Conservation (phyloP, 73 alveolate species). For the Paramecium sonneborni region DNA sequence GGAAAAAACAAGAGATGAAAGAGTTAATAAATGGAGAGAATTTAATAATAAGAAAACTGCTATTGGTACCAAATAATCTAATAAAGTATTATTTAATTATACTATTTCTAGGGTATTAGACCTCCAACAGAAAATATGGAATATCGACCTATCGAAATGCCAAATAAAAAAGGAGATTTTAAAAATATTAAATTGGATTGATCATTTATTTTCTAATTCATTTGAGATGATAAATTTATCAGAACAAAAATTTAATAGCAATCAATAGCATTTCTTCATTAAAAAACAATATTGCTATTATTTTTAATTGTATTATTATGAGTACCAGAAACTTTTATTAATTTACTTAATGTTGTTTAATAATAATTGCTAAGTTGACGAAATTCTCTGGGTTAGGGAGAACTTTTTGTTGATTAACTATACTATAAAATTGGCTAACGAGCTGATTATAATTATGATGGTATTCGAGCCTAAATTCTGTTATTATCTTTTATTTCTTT, state of each 20-base stretch:
- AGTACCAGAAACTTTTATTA: background rate
- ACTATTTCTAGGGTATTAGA: conserved; percentile 29
- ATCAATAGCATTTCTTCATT: conserved; percentile 16
- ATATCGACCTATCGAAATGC: background rate
- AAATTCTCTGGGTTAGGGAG: conserved; percentile 11
- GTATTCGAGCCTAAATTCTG: background rate
- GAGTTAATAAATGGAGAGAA: conserved; percentile 94
- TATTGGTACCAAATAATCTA: conserved; percentile 60
- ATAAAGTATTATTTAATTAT: background rate
- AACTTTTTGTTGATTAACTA: background rate
- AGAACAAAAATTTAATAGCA: background rate
- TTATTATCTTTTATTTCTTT: background rate
- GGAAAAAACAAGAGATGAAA: conserved; percentile 94
- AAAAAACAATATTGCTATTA: background rate
- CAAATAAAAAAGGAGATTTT: conserved; percentile 10
- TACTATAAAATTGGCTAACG: background rate
- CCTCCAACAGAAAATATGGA: conserved; percentile 49
- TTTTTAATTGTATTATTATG: background rate
- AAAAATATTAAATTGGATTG: conserved; percentile 7
- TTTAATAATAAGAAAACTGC: conserved; percentile 81
- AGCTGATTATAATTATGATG: background rate
- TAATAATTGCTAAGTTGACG: background rate
- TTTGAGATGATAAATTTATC: background rate
- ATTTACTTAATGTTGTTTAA: background rate
- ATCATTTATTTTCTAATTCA: background rate